phyloP scores from a whole-genome alignment of 179 eudicot species.

The Beta macrorhiza region DNA sequence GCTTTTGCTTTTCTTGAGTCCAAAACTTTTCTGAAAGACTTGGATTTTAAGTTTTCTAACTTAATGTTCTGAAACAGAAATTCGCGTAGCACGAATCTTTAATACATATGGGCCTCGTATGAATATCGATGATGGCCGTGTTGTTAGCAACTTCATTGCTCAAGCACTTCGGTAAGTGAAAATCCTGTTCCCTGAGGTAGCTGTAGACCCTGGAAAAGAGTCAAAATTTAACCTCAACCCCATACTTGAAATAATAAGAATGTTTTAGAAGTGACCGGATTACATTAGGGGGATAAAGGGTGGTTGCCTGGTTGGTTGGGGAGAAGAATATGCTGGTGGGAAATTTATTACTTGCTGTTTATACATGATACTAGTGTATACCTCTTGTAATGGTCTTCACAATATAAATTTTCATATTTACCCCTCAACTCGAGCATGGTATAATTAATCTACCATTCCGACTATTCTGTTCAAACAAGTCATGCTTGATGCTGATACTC shows the following conservation, averaged over 20 bases:
- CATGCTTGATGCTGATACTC: neutral
- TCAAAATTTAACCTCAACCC: neutral
- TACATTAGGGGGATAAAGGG: neutral
- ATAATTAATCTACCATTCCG: neutral
- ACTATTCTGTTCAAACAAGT: neutral
- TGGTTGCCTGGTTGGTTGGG: neutral
- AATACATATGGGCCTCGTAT: constrained; percentile 99
- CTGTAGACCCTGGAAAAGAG: neutral
- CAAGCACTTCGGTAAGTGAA: constrained; percentile 76
- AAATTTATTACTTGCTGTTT: neutral
- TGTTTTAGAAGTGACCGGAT: neutral
- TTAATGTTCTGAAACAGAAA: constrained; percentile 51
- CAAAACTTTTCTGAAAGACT: neutral
- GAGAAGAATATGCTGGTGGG: neutral
- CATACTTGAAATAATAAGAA: too few relatives aligned
- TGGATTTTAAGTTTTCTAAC: neutral
- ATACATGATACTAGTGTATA: too few relatives aligned
- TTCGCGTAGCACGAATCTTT: constrained; percentile 93
- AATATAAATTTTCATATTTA: too few relatives aligned
- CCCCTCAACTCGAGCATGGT: neutral
- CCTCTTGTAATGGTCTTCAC: neutral
- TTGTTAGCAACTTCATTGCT: constrained; percentile 98
- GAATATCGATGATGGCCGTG: constrained; percentile 99
- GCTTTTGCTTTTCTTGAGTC: constrained; percentile 12
- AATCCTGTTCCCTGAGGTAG: neutral